Percentiles rank a stretch among this genome's conserved stretches.
Evolutionary conservation across 305 asterid genomes (phyloP).

Genomic region (Galium porrigens): DNA sequence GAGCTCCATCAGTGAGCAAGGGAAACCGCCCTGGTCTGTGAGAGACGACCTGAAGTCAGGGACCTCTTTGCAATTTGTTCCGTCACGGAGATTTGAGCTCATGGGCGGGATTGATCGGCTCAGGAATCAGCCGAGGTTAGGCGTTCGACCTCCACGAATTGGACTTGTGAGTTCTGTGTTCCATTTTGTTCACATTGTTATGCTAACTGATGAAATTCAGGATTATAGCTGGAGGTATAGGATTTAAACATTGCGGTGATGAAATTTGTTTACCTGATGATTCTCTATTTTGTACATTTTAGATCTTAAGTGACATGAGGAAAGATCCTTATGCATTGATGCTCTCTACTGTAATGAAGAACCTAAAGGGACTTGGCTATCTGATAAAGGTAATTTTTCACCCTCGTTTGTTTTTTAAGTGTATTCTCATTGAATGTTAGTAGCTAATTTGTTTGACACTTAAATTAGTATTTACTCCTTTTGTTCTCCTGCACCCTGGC

Average conservation of each 20-base stretch:
- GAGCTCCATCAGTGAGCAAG: constrained; percentile 61
- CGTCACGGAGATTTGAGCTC: constrained; percentile 26
- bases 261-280: constrained; percentile 18
- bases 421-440: background rate
- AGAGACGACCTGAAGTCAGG: constrained; percentile 62
- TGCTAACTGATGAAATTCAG: background rate
- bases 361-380: constrained; percentile 60
- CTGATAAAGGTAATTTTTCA: constrained; percentile 47
- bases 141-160: constrained; percentile 67
- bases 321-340: constrained; percentile 64
- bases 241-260: background rate
- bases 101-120: constrained; percentile 45
- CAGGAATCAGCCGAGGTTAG: constrained; percentile 52
- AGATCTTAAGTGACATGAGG: constrained; percentile 80
- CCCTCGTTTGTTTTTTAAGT: background rate
- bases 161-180: constrained; percentile 44
- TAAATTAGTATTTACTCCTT: background rate
- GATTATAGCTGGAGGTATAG: background rate
- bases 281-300: constrained; percentile 25
- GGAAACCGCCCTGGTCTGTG: constrained; percentile 60
- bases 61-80: constrained; percentile 58
- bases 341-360: constrained; percentile 69
- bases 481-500: background rate
- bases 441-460: background rate
- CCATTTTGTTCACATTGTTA: background rate